Evolutionary conservation across 2,329 filamentous ascomycete species (phyloP), one percentile per base, ranked within the genome.

Genomic region (Plenodomus lindquistii): DNA sequence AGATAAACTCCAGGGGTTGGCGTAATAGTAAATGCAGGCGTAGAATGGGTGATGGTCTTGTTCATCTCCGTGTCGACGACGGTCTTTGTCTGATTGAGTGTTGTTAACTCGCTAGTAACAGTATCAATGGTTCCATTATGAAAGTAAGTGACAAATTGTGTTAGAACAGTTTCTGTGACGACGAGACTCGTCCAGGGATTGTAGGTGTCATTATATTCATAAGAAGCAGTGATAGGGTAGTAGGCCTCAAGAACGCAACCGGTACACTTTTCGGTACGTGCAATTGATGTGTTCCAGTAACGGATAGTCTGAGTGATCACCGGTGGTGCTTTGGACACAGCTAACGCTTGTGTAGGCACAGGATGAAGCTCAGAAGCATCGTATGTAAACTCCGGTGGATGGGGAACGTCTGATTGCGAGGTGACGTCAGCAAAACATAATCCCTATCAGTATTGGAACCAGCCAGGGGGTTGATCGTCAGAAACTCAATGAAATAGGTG

Each of bases 221-320:
- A 66, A 20, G 29, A 66, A 13, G 62, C 59, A 3, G 64, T 69
- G 6, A 52, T 36, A 7, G 64, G 66, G 13, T 50, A 46, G 3
- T 57, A 48, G 0, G 62, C 68, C 41, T 65, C 53, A 10, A 71
- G 48, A 1, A 63, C 57, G 40, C 69, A 71, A 18, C 69, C 69
- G 4, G 66, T 69, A 39, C 69, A 71, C n/a, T 31, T 19, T 16
- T 49, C 39, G 39, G 46, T 17, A 15, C 10, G 5, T 3, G 17
- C 20, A 17, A 19, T 35, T 11, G 42, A 44, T 2, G 52, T 36
- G 11, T 41, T 52, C 18, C 16, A 37, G 35, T 37, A 18, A 4
- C 16, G 17, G 35, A 18, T 18, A 16, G 35, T 8, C 4, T 17
- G 16, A 9, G 20, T 38, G 24, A 19, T 11, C 18, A 17, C 17